Evolutionary conservation across 1,139 yeast species (phyloP).

Genomic region (Saccharomyces uvarum): DNA sequence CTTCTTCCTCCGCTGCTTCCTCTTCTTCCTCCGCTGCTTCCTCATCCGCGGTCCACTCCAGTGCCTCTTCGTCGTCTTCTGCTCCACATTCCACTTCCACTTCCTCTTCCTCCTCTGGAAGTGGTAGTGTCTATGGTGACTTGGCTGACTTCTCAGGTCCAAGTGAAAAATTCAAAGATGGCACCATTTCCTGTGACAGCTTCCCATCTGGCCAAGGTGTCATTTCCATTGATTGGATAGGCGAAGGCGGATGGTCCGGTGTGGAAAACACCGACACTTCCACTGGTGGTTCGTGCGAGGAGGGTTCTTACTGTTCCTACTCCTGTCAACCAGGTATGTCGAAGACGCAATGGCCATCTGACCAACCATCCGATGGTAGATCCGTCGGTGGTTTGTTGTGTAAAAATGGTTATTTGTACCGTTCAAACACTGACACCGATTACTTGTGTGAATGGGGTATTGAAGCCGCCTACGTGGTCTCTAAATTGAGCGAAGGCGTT

Average conservation of each 20-base stretch:
- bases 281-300: conserved; percentile 60
- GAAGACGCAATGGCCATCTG: conserved; percentile 77
- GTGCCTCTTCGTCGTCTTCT: conserved; percentile 22
- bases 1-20: conserved; percentile 27
- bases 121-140: conserved; percentile 47
- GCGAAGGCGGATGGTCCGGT: conserved; percentile 69
- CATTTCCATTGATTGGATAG: conserved; percentile 49
- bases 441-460: conserved; percentile 76
- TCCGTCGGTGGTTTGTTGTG: conserved; percentile 75
- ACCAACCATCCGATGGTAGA: conserved; percentile 66
- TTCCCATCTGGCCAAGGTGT: conserved; percentile 74
- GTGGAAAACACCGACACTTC: conserved; percentile 53
- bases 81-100: conserved; percentile 28
- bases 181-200: conserved; percentile 50
- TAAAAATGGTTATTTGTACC: conserved; percentile 61
- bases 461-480: conserved; percentile 52
- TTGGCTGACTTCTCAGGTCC: conserved; percentile 48
- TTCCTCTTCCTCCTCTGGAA: conserved; percentile 26
- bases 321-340: conserved; percentile 90
- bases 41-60: conserved; percentile 23
- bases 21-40: conserved; percentile 26
- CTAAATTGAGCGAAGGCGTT: conserved; percentile 48
- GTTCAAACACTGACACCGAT: conserved; percentile 49
- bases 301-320: conserved; percentile 74
- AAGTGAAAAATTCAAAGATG: conserved; percentile 50